Evolutionary conservation across 1,284 basidiomycete species (phyloP).

Genomic region (Flammula alnicola): DNA sequence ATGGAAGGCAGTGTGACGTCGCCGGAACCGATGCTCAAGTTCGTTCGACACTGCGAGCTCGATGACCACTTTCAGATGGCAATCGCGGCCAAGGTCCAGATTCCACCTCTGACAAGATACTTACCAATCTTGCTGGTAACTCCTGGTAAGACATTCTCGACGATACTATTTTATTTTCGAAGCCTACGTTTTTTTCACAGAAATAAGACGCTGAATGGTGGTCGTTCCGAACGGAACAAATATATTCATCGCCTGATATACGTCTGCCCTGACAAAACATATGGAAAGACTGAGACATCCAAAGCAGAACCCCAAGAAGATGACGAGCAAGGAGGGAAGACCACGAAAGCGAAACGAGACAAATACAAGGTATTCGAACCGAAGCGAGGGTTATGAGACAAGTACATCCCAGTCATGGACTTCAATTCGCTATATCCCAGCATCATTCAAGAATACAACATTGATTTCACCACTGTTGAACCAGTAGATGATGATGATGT

Average conservation of each 20-base stretch:
- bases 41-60: slow-evolving; percentile 70
- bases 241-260: slow-evolving; percentile 98
- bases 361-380: slow-evolving; percentile 99
- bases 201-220: slow-evolving; percentile 95
- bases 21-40: slow-evolving; percentile 84
- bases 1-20: slow-evolving; percentile 85
- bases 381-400: slow-evolving; percentile 96
- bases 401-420: slow-evolving; percentile 98
- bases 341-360: slow-evolving; percentile 79
- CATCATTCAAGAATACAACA: slow-evolving; percentile 99
- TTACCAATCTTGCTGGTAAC: slow-evolving; percentile 98
- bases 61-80: slow-evolving; percentile 32
- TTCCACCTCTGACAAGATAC: slow-evolving; percentile 80
- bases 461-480: slow-evolving; percentile 97
- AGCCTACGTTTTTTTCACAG: too few species aligned
- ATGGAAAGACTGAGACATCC: slow-evolving; percentile 80
- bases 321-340: slow-evolving; percentile 58
- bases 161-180: too few species aligned
- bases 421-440: slow-evolving; percentile 99
- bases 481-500: slow-evolving; percentile 69
- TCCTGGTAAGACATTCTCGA: slow-evolving; percentile 94
- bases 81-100: slow-evolving; percentile 32
- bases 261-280: slow-evolving; percentile 94
- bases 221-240: slow-evolving; percentile 97
- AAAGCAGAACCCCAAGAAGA: slow-evolving; percentile 72